Conservation (phyloP, 108 stramenopile species). For the Nitzschia sp. region DNA sequence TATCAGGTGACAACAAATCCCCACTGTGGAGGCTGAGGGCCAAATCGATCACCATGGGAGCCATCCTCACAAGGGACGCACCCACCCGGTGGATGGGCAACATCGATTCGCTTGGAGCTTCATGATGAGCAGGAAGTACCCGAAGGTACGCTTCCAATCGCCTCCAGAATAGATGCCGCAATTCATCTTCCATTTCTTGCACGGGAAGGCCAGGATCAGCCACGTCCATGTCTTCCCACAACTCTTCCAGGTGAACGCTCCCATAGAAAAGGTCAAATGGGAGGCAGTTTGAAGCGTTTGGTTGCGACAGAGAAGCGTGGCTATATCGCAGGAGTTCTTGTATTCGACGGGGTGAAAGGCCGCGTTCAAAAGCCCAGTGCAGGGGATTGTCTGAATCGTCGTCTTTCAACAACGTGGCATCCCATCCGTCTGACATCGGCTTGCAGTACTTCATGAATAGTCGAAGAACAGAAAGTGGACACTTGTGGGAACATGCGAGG, state of each 20-base stretch:
- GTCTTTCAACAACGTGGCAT: slow-evolving; percentile 26
- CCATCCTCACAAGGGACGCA: slow-evolving; percentile 7
- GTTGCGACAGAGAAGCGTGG: slow-evolving; percentile 5
- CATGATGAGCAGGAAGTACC: neutral
- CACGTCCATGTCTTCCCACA: neutral
- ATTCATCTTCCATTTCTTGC: slow-evolving; percentile 24
- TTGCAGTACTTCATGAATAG: slow-evolving; percentile 36
- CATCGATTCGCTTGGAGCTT: slow-evolving; percentile 1
- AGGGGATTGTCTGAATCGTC: slow-evolving; percentile 36
- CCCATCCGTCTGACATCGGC: slow-evolving; percentile 12
- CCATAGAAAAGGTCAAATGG: slow-evolving; percentile 38
- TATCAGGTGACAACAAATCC: slow-evolving; percentile 14
- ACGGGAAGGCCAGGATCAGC: neutral
- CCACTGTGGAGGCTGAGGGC: slow-evolving; percentile 18
- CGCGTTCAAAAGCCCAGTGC: slow-evolving; percentile 37
- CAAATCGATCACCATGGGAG: slow-evolving; percentile 29
- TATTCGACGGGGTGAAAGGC: slow-evolving; percentile 27
- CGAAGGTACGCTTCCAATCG: slow-evolving; percentile 15
- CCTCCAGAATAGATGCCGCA: slow-evolving; percentile 17
- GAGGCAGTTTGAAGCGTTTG: slow-evolving; percentile 9
- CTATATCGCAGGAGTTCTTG: slow-evolving; percentile 22
- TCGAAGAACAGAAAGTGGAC: slow-evolving; percentile 26
- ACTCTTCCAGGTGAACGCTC: slow-evolving; percentile 12
- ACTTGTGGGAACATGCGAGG: slow-evolving; percentile 35
- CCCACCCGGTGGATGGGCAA: slow-evolving; percentile 31